Evolutionary conservation across 1,284 basidiomycete genomes (phyloP).

Genomic region (Thelephora terrestris): DNA sequence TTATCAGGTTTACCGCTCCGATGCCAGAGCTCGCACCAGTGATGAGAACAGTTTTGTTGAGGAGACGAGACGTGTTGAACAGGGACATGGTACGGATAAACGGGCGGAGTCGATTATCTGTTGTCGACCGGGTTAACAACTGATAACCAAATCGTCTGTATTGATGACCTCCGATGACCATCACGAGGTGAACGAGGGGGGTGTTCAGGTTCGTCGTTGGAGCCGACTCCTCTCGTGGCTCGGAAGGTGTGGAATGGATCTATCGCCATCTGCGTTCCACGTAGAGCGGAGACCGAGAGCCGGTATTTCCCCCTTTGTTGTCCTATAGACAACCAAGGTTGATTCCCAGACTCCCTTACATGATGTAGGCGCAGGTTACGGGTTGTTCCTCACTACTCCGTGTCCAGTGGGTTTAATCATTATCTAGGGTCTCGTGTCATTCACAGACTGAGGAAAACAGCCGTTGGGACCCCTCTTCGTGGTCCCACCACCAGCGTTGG

Average conservation of each 20-base stretch:
- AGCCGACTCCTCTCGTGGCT: constrained; percentile 46
- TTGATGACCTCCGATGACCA: too few species aligned
- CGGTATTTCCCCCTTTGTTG: neutral
- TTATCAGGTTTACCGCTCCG: constrained; percentile 46
- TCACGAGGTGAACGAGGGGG: constrained; percentile 5
- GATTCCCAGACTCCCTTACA: neutral
- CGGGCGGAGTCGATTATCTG: too few species aligned
- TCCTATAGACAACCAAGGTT: neutral
- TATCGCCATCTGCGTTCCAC: constrained; percentile 22
- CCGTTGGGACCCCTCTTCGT: constrained; percentile 49
- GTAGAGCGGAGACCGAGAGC: constrained; percentile 34
- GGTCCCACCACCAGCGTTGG: constrained; percentile 56
- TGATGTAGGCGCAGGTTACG: constrained; percentile 52
- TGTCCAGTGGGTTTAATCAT: constrained; percentile 30
- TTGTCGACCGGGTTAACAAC: too few species aligned
- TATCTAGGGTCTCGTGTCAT: neutral
- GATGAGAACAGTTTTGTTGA: constrained; percentile 79
- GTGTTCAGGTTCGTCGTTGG: constrained; percentile 33
- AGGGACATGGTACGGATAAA: constrained; percentile 46
- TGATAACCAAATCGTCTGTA: too few species aligned
- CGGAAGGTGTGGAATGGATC: constrained; percentile 36
- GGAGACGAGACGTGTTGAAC: constrained; percentile 67
- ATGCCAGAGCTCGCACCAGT: constrained; percentile 83
- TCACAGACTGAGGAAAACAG: constrained; percentile 20
- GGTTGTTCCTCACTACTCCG: constrained; percentile 46